Evolutionary conservation across 495 filamentous ascomycete genomes (phyloP), one percentile per base, ranked within the genome.

Genomic region (Massariosphaeria phaeospora): DNA sequence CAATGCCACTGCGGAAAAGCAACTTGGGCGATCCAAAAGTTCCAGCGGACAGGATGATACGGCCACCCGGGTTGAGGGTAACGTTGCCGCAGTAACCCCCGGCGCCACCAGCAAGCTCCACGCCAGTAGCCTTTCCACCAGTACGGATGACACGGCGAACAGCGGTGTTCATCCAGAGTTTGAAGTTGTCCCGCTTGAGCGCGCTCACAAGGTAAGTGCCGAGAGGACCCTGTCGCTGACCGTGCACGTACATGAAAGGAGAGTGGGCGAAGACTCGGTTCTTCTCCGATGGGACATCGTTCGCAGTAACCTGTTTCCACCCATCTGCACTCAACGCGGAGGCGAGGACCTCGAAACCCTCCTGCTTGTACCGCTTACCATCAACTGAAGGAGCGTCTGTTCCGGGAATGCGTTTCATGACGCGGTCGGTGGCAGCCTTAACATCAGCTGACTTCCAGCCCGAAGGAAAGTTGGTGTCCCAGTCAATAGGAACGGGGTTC

Each of bases 11-110:
- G 6, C 66, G 64, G 55, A 68, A 67, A 20, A 90, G 77, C 47
- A 91, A 75, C 70, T 88, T 88, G 17, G 86, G 77, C 3, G 80
- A 82, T n/a, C 79, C 83, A 44, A 89, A 84, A 20, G 84, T 76
- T 40, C 86, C 86, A 31, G 84, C 79, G 15, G 83, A 76, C 25
- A 89, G 72, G 48, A 89, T 75, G 31, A 89, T 84, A 18, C 81
- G 75, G 41, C 86, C 86, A 1, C 70, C 67, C 17, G 66, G 58
- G n/a, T 80, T 84, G 31, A 86, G 67, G 11, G 77, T 76, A 46
- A 85, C 72, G 48, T 79, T 76, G 23, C 85, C 82, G 39, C 71
- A 68, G 49, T 78, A 72, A 11, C 83, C 84, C 29, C 78, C 73
- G 25, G 25, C 31, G 59, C 76, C 78, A 27, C 77, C 73, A 61